Evolutionary conservation across 768 basidiomycete species (phyloP), one percentile per base, ranked within the genome.

Genomic region (Paxillus ammoniavirescens): DNA sequence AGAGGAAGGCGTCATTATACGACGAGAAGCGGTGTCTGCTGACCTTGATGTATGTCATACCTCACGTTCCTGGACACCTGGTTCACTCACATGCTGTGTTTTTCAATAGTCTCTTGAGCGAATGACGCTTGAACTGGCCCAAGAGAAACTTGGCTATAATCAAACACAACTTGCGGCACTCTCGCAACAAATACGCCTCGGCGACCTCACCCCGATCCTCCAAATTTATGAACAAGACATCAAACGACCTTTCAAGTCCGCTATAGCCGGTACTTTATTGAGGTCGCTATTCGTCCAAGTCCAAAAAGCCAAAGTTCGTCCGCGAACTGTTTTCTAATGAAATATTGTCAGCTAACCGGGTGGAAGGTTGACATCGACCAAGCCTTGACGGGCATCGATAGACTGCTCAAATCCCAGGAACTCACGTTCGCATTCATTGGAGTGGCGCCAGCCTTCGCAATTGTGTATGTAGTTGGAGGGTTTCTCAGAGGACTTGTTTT

Each of bases 351-450:
- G 33, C 49, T 52, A 51, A 48, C 36, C 18, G 36, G 8, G 47
- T 26, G 36, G 10, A 59, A 93, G 91, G 92, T 95, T 54, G 96
- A 98, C 69, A 84, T 97, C 49, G 91, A 95, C 57, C 85, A 95
- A 69, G 88, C 94, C 0, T 76, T 98, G 40, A 76, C 84, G 8
- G 95, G 95, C 6, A 94, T 98, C 59, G 96, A 98, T 70, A 93
- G 89, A 64, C 76, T 98, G 50, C 84, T 98, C 58, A 92, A 88
- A 60, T 95, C 92, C 1, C 94, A 97, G 71, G 92, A 96, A 65
- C 76, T 97, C 42, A 97, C 93, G 1, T 99, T 99, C 62, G 96
- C 91, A 5, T 98, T 98, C 63, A 93, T 98, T 55, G 95, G 95
- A 59, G 88, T 98, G 14, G 94, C 96, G 0, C 96, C 96, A 8